phyloP scores from a whole-genome alignment of 1,139 yeast species.

The Dujonia santamariae region DNA sequence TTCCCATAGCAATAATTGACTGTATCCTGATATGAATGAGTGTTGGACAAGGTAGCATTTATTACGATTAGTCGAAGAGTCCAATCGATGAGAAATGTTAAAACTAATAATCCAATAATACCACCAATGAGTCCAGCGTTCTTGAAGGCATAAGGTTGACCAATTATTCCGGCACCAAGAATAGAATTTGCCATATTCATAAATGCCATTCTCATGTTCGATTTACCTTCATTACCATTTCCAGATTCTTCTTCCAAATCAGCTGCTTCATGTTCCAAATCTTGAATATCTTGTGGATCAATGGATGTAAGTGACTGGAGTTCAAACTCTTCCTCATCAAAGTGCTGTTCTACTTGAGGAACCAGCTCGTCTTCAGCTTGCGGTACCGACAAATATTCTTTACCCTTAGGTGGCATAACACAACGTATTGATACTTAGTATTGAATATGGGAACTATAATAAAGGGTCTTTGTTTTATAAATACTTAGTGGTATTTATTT shows the following conservation, averaged over 20 bases:
- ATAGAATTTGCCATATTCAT: slow-evolving; percentile 97
- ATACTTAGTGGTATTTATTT: too few species aligned
- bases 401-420: neutral
- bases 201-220: slow-evolving; percentile 80
- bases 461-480: too few species aligned
- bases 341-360: slow-evolving; percentile 8
- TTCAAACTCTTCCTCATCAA: slow-evolving; percentile 22
- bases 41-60: slow-evolving; percentile 74
- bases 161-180: slow-evolving; percentile 92
- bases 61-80: slow-evolving; percentile 75
- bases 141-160: slow-evolving; percentile 85
- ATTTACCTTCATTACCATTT: slow-evolving; percentile 18
- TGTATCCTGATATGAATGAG: slow-evolving; percentile 81
- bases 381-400: slow-evolving; percentile 1
- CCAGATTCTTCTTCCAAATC: slow-evolving; percentile 10
- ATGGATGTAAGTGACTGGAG: slow-evolving; percentile 17
- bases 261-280: slow-evolving; percentile 17
- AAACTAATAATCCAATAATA: slow-evolving; percentile 50
- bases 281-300: slow-evolving; percentile 8
- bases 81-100: slow-evolving; percentile 84
- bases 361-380: slow-evolving; percentile 2
- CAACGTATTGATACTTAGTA: neutral
- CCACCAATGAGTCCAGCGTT: slow-evolving; percentile 83
- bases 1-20: slow-evolving; percentile 78
- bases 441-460: too few species aligned